These are phyloP conservation scores for Nannochloris sp. DNA, from an alignment of 139 green algal species.

Conservation along the genomic window DNA sequence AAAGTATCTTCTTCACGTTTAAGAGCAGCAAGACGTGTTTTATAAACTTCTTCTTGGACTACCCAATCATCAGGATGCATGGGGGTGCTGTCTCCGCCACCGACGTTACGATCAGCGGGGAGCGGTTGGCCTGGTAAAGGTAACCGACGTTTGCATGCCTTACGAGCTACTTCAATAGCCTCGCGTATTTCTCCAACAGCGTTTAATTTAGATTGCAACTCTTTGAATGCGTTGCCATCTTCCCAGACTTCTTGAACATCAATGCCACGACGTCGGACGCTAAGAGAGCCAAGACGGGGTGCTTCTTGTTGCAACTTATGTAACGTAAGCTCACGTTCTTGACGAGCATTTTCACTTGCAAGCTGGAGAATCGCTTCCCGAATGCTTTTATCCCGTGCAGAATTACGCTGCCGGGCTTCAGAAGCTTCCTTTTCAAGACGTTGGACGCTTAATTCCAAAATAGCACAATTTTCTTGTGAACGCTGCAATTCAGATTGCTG, in stretches of 20 bases:
- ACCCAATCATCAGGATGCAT: slow-evolving; percentile 32
- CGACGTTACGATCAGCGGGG: not conserved
- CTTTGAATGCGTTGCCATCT: slow-evolving; percentile 62
- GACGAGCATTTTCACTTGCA: slow-evolving; percentile 3
- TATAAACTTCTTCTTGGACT: slow-evolving; percentile 69
- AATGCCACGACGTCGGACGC: slow-evolving; percentile 23
- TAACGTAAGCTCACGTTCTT: slow-evolving; percentile 20
- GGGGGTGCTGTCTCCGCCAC: not conserved
- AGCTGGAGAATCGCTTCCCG: slow-evolving; percentile 16
- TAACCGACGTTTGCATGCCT: slow-evolving; percentile 47
- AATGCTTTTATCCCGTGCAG: not conserved
- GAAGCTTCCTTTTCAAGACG: slow-evolving; percentile 4
- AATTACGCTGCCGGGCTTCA: not conserved
- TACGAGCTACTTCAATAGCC: slow-evolving; percentile 58
- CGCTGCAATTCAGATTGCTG: slow-evolving; percentile 15
- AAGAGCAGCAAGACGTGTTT: slow-evolving; percentile 58
- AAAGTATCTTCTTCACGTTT: slow-evolving; percentile 74
- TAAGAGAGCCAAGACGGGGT: slow-evolving; percentile 30
- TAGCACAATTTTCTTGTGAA: slow-evolving; percentile 32
- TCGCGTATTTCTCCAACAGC: slow-evolving; percentile 42
- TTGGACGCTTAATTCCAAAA: slow-evolving; percentile 34
- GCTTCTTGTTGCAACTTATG: slow-evolving; percentile 30
- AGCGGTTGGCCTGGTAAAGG: slow-evolving; percentile 38
- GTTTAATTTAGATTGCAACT: slow-evolving; percentile 30
- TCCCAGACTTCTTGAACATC: slow-evolving; percentile 63